Conservation (phyloP, 2,329 filamentous ascomycete species). For the Fusarium secorum region DNA sequence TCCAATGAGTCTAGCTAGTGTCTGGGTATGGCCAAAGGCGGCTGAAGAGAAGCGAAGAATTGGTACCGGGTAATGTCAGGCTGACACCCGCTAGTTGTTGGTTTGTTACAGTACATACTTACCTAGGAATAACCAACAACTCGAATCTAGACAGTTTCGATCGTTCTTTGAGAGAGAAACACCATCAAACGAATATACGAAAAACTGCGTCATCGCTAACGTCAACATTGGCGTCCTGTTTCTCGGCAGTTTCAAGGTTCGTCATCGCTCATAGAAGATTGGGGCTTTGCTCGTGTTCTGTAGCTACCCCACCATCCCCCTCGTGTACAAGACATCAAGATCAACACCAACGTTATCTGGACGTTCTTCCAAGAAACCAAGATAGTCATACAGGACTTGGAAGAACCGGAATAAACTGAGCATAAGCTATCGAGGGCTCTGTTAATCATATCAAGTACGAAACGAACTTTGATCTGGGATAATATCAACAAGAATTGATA, state of each 20-base stretch:
- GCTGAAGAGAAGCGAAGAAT: not conserved
- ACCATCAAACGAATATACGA: not conserved
- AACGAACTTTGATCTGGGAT: not conserved
- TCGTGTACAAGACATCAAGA: not conserved
- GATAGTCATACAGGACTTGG: no score
- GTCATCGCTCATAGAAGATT: not conserved
- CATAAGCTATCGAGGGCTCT: not conserved
- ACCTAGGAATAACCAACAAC: not conserved
- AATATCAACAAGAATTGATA: not conserved
- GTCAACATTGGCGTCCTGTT: not conserved
- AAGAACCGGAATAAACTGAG: not conserved
- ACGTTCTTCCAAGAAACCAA: not conserved
- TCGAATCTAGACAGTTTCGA: not conserved
- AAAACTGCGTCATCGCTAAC: not conserved
- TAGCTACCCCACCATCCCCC: constrained; percentile 4
- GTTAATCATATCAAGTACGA: not conserved
- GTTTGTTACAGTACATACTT: not conserved
- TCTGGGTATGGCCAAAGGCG: not conserved
- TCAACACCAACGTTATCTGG: not conserved
- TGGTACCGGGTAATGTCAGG: not conserved
- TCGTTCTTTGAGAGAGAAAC: not conserved
- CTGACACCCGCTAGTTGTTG: not conserved
- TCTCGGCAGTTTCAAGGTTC: not conserved
- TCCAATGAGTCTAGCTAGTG: not conserved
- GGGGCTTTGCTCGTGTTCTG: constrained; percentile 13